Evolutionary conservation across 176 grass and related monocot genomes (phyloP).

Genomic region (Rhipidocladum racemiflorum): DNA sequence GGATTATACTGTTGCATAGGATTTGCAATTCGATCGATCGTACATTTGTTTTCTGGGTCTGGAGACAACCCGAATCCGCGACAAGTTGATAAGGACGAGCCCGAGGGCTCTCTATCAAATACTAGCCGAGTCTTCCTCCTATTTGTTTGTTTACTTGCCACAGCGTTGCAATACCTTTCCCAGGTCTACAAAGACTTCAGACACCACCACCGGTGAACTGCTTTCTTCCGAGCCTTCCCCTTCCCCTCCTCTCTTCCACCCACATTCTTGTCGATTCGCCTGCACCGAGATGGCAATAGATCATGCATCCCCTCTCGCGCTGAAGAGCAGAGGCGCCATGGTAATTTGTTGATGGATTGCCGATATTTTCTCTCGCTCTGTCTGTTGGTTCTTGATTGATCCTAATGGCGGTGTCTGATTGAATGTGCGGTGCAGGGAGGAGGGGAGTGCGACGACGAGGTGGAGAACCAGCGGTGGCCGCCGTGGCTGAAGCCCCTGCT

Average conservation of each 20-base stretch:
- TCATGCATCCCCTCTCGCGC: constrained; percentile 39
- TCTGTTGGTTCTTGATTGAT: background rate
- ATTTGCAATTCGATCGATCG: background rate
- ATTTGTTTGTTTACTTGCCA: constrained; percentile 1
- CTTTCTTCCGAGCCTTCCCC: constrained; percentile 14
- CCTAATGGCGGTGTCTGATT: background rate
- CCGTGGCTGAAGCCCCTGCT: constrained; percentile 89
- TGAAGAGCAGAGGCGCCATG: constrained; percentile 48
- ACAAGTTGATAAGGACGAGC: constrained; percentile 51
- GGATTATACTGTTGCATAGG: background rate
- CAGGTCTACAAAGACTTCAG: constrained; percentile 47
- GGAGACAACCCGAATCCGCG: background rate
- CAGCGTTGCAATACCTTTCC: constrained; percentile 12
- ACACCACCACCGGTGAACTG: background rate
- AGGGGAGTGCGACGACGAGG: constrained; percentile 28
- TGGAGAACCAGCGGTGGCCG: constrained; percentile 63
- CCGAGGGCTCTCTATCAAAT: constrained; percentile 13
- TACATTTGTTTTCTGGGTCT: constrained; percentile 5
- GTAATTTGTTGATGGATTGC: constrained; percentile 8
- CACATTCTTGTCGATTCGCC: constrained; percentile 4
- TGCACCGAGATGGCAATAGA: constrained; percentile 55
- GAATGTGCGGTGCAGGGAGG: constrained; percentile 22
- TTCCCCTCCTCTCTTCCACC: background rate
- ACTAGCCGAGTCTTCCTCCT: background rate
- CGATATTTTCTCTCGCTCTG: background rate